These are phyloP conservation scores for Lasiodiplodia hormozganensis DNA, from an alignment of 2,329 filamentous ascomycete species.

Conservation along the genomic window DNA sequence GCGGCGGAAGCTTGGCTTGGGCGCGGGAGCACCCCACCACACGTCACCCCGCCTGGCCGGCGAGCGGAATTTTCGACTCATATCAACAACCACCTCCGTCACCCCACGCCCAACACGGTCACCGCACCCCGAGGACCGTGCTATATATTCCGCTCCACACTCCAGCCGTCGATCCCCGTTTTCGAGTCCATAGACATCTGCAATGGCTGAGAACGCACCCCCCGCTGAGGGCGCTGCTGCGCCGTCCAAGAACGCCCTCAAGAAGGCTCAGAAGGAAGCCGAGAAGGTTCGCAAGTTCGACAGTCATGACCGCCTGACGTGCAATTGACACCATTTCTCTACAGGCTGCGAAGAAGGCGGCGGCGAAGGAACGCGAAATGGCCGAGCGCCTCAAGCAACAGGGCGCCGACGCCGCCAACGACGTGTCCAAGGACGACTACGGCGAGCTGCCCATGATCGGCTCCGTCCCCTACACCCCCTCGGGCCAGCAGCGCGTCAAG, in stretches of 20 bases:
- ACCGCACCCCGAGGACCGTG: not conserved
- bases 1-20: not conserved
- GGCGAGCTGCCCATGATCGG: slow-evolving; percentile 70
- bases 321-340: slow-evolving; percentile 29
- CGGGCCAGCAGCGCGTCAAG: slow-evolving; percentile 62
- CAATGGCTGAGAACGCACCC: slow-evolving; percentile 42
- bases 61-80: slow-evolving; percentile 29
- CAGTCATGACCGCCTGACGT: not conserved
- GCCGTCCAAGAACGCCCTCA: slow-evolving; percentile 51
- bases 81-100: slow-evolving; percentile 22
- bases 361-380: slow-evolving; percentile 58
- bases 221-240: slow-evolving; percentile 31
- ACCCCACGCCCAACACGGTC: slow-evolving; percentile 13
- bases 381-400: slow-evolving; percentile 60
- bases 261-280: slow-evolving; percentile 51
- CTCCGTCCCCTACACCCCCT: slow-evolving; percentile 59
- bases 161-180: not conserved
- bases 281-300: slow-evolving; percentile 42
- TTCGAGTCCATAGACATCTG: slow-evolving; percentile 10
- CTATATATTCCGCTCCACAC: slow-evolving; percentile 1
- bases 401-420: slow-evolving; percentile 68
- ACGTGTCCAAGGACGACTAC: slow-evolving; percentile 78
- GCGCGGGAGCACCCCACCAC: slow-evolving; percentile 23
- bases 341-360: slow-evolving; percentile 50
- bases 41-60: slow-evolving; percentile 24